phyloP scores from a whole-genome alignment of 139 green algal genomes.

The Chara braunii region DNA sequence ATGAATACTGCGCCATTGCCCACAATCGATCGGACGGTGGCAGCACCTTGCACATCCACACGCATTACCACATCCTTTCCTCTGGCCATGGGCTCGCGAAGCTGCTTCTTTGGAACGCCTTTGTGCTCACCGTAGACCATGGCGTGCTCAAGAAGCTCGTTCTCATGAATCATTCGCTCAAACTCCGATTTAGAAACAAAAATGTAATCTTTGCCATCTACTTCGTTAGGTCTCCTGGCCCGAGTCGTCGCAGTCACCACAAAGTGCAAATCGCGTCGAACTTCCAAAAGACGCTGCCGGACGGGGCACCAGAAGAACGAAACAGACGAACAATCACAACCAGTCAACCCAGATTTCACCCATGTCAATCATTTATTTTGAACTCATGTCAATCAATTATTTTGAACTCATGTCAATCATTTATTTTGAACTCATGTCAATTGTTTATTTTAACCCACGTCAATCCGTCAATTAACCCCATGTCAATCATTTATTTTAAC shows the following conservation, averaged over 20 bases:
- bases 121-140: constrained; percentile 98
- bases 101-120: constrained; percentile 67
- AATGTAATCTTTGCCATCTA: constrained; percentile 86
- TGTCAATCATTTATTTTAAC: too few relatives aligned
- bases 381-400: too few relatives aligned
- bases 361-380: too few relatives aligned
- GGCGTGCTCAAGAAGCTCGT: constrained; percentile 84
- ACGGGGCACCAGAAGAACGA: too few relatives aligned
- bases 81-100: too few relatives aligned
- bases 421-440: too few relatives aligned
- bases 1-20: constrained; percentile 71
- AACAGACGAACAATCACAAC: too few relatives aligned
- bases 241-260: constrained; percentile 90
- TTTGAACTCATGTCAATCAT: too few relatives aligned
- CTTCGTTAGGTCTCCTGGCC: constrained; percentile 60
- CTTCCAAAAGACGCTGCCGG: constrained; percentile 36
- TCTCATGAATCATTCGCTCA: constrained; percentile 70
- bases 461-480: too few relatives aligned
- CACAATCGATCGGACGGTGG: constrained; percentile 60
- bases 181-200: constrained; percentile 79
- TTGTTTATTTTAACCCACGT: too few relatives aligned
- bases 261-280: constrained; percentile 75
- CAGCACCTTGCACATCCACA: constrained; percentile 83
- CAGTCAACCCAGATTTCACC: too few relatives aligned
- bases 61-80: constrained; percentile 83